Conservation (phyloP, 768 basidiomycete species). For the Lactarius evosmus region DNA sequence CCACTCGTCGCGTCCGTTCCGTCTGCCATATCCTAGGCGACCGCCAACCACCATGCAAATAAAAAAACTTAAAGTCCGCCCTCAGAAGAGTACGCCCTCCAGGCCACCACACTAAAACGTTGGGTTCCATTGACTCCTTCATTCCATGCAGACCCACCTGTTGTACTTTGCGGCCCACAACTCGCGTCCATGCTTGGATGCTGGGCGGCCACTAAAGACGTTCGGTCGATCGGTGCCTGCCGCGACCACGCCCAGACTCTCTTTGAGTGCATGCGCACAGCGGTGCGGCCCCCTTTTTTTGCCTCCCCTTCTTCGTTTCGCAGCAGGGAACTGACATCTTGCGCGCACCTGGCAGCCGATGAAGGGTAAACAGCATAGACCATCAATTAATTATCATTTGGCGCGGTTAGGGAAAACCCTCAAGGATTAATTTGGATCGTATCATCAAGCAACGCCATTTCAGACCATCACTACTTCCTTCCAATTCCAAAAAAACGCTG, state of each 20-base stretch:
- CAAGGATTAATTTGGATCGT: constrained; percentile 37
- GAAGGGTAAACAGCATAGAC: constrained; percentile 60
- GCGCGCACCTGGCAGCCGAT: constrained; percentile 48
- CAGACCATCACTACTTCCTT: not conserved
- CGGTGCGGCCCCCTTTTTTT: constrained; percentile 61
- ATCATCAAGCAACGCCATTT: not conserved
- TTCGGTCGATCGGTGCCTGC: constrained; percentile 54
- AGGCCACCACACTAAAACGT: constrained; percentile 12
- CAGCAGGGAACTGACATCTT: constrained; percentile 13
- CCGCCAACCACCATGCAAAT: constrained; percentile 46
- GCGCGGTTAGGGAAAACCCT: constrained; percentile 72
- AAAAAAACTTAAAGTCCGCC: constrained; percentile 75
- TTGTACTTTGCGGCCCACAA: constrained; percentile 56
- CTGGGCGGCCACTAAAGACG: constrained; percentile 74
- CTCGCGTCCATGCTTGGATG: constrained; percentile 79
- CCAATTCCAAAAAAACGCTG: not conserved
- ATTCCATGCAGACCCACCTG: constrained; percentile 43
- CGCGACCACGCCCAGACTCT: constrained; percentile 55
- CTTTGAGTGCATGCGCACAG: constrained; percentile 81
- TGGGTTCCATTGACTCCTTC: constrained; percentile 39
- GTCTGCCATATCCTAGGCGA: not conserved
- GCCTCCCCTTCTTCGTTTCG: constrained; percentile 13
- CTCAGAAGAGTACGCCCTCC: constrained; percentile 56
- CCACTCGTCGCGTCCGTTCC: not conserved
- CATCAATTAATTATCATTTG: constrained; percentile 89